Evolutionary conservation across 2,329 filamentous ascomycete species (phyloP), one percentile per base, ranked within the genome.

Genomic region (Metarhizium anisopliae): DNA sequence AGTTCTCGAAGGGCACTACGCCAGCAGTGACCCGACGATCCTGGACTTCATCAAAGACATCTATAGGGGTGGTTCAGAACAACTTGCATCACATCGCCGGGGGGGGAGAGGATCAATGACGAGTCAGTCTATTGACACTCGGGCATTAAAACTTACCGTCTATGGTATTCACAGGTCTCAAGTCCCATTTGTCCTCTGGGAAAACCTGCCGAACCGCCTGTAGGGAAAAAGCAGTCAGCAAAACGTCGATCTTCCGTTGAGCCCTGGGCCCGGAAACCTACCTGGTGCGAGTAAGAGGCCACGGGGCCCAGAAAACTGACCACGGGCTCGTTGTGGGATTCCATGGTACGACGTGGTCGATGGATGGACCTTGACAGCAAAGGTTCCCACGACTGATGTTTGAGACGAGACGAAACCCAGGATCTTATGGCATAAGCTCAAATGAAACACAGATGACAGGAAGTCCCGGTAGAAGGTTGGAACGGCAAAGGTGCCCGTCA

Each of bases 1-100:
- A 95, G 76, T 99, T 99, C 69, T 97, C 93, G 71, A 96, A 92
- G 6, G 94, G 94, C 2, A 96, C 88, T 36, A 97, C 88, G 62
- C 92, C 94, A 56, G 85, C 85, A 53, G 80, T 72, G 0, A 82
- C 83, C 49, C 74, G 68, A 56, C 82, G 79, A 42, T 78, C 76
- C 66, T 95, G 90, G 6, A 96, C 87, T 16, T 84, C 79, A 52
- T 85, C 77, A 70, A 96, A 96, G 63, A 95, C 84, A 67, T 94
- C 90, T 86, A 60, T n/a, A 30, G 45, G 11, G 16, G 14, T 16
- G 25, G 8, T 14, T 30, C 25, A 49, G 25, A 30, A 30, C 10
- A 25, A 25, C 25, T 25, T 25, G 25, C 25, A 25, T 25, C 25
- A 25, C 4, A 25, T 4, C 25, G 25, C 25, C 25, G 4, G 25